Conservation (phyloP, 2,329 filamentous ascomycete genomes). For the Xylaria sp. region DNA sequence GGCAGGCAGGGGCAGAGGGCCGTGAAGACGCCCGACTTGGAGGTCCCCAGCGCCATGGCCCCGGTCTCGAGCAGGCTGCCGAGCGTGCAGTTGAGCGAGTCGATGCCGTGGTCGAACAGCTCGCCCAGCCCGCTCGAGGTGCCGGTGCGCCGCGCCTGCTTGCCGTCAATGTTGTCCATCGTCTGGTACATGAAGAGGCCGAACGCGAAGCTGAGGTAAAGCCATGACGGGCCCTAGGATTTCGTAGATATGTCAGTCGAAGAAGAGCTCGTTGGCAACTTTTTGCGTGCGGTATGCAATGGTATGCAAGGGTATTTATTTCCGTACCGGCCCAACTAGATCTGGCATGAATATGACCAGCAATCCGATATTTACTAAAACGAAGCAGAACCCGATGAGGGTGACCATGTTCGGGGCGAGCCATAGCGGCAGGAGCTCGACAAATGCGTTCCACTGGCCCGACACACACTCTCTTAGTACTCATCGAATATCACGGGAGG, state of each 20-base stretch:
- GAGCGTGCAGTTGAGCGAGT: slow-evolving; percentile 95
- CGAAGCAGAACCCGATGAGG: slow-evolving; percentile 91
- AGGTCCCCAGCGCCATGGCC: slow-evolving; percentile 87
- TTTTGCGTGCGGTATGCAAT: neutral
- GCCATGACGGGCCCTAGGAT: slow-evolving; percentile 77
- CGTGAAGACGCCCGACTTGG: slow-evolving; percentile 85
- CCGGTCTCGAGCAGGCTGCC: slow-evolving; percentile 89
- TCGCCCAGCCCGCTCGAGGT: slow-evolving; percentile 94
- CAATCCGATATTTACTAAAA: slow-evolving; percentile 77
- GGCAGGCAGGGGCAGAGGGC: slow-evolving; percentile 88
- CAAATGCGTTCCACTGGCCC: slow-evolving; percentile 90
- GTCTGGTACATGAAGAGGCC: slow-evolving; percentile 99
- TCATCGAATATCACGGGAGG: slow-evolving; percentile 11
- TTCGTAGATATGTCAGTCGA: slow-evolving; percentile 14
- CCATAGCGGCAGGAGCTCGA: slow-evolving; percentile 91
- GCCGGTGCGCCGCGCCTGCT: slow-evolving; percentile 91
- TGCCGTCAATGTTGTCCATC: slow-evolving; percentile 98
- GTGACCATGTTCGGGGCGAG: slow-evolving; percentile 98
- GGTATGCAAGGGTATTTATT: too few species aligned
- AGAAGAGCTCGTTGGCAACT: neutral
- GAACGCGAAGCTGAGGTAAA: slow-evolving; percentile 94
- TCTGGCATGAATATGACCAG: slow-evolving; percentile 85
- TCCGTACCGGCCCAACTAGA: slow-evolving; percentile 80
- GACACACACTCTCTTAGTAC: slow-evolving; percentile 30
- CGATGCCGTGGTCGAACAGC: slow-evolving; percentile 98